These are phyloP conservation scores for Diaporthe humulicola DNA, from an alignment of 2,329 filamentous ascomycete genomes.

Conservation along the genomic window DNA sequence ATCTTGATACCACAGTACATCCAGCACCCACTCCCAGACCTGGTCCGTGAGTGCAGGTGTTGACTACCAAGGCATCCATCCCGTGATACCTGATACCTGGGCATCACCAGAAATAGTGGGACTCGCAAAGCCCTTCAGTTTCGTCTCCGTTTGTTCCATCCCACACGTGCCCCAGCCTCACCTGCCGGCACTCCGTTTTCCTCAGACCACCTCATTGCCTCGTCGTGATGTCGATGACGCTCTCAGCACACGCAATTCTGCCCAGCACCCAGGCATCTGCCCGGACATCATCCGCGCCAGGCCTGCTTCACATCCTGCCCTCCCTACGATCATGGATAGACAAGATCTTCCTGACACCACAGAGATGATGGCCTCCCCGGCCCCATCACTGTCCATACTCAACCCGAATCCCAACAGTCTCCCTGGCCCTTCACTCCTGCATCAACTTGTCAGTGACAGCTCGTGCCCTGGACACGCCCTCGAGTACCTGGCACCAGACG, in stretches of 20 bases:
- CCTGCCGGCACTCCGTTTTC: conserved; percentile 27
- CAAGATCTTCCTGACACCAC: conserved; percentile 25
- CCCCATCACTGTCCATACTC: conserved; percentile 56
- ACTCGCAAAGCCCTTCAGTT: conserved; percentile 36
- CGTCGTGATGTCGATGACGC: conserved; percentile 34
- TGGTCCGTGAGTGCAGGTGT: not conserved
- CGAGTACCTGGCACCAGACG: conserved; percentile 70
- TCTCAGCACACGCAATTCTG: not conserved
- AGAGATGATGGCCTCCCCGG: conserved; percentile 22
- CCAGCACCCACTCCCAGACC: not conserved
- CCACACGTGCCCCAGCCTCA: not conserved
- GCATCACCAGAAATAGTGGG: conserved; percentile 33
- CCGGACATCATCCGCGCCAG: conserved; percentile 11
- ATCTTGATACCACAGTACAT: conserved; percentile 24
- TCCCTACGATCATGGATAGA: conserved; percentile 19
- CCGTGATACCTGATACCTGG: conserved; percentile 28
- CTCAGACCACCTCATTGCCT: conserved; percentile 1
- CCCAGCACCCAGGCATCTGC: not conserved
- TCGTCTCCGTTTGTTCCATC: conserved; percentile 38
- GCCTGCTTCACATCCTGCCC: not conserved
- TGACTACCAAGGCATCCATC: conserved; percentile 5
- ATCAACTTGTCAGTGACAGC: conserved; percentile 69
- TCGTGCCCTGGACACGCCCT: conserved; percentile 64
- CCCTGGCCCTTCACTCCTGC: conserved; percentile 60
- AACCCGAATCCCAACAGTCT: conserved; percentile 58